Evolutionary conservation across 305 asterid species (phyloP).

Genomic region (Petunia hybrid): DNA sequence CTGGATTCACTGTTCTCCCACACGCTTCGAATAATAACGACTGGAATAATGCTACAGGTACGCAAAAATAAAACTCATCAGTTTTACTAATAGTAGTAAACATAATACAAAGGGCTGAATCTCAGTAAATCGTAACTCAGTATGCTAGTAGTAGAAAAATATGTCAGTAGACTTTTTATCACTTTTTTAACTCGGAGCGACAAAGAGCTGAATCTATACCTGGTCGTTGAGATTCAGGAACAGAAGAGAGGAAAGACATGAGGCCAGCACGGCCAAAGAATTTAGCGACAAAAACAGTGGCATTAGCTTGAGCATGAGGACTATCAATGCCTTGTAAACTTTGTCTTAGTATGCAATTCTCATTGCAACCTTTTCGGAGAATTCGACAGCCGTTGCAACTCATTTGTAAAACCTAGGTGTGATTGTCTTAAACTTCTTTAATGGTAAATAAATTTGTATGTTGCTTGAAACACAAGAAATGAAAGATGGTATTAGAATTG

Average conservation of each 20-base stretch:
- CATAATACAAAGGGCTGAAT: background rate
- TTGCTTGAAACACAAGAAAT: slow-evolving; percentile 13
- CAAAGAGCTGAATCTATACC: slow-evolving; percentile 39
- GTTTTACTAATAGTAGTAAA: background rate
- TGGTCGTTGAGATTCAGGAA: slow-evolving; percentile 61
- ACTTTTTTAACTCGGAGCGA: too few species aligned
- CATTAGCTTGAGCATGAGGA: slow-evolving; percentile 74
- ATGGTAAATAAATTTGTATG: background rate
- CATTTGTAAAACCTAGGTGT: slow-evolving; percentile 38
- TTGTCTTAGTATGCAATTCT: slow-evolving; percentile 67
- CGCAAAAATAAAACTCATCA: background rate
- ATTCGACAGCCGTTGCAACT: slow-evolving; percentile 83
- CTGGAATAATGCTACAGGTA: slow-evolving; percentile 64
- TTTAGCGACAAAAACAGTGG: slow-evolving; percentile 77
- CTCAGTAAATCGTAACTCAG: background rate
- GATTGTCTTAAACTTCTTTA: background rate
- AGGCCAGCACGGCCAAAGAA: slow-evolving; percentile 88
- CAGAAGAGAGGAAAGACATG: slow-evolving; percentile 71
- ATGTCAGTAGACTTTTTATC: too few species aligned
- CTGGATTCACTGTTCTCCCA: slow-evolving; percentile 78
- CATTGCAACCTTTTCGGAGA: slow-evolving; percentile 75
- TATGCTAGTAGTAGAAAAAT: too few species aligned
- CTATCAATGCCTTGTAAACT: slow-evolving; percentile 56
- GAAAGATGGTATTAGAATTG: background rate
- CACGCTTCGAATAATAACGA: slow-evolving; percentile 75